Evolutionary conservation across 345 rosid genomes (phyloP).

Genomic region (Euphorbia pulcherrima): DNA sequence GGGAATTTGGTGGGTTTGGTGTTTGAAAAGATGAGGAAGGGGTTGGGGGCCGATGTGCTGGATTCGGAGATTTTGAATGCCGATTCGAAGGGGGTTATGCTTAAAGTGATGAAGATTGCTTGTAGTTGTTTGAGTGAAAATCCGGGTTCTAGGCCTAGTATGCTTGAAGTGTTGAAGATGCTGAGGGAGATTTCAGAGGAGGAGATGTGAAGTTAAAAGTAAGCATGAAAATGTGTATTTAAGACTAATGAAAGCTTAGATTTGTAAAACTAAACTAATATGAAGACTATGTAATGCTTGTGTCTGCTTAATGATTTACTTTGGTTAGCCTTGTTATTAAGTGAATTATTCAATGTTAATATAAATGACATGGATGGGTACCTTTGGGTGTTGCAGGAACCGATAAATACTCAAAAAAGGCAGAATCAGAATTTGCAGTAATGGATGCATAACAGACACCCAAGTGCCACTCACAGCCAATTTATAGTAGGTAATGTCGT

Average conservation of each 20-base stretch:
- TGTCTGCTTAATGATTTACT: too few species aligned
- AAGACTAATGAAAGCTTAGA: neutral
- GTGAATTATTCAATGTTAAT: too few species aligned
- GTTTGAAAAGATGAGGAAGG: conserved; percentile 60
- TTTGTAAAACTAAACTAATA: neutral
- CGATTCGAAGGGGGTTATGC: conserved; percentile 53
- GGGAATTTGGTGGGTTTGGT: conserved; percentile 93
- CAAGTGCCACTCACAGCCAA: too few species aligned
- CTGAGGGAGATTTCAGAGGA: conserved; percentile 46
- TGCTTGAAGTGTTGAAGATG: conserved; percentile 55
- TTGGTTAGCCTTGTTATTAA: too few species aligned
- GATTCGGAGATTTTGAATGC: conserved; percentile 48
- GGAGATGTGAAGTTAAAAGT: conserved; percentile 5
- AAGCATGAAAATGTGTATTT: neutral
- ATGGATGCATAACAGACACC: too few species aligned
- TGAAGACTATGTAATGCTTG: too few species aligned
- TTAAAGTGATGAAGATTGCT: conserved; percentile 61
- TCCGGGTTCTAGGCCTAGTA: conserved; percentile 71
- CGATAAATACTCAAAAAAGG: too few species aligned
- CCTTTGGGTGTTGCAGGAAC: too few species aligned
- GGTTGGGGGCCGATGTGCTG: conserved; percentile 57
- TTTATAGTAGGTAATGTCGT: too few species aligned
- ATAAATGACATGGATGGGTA: too few species aligned
- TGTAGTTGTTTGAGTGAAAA: conserved; percentile 57
- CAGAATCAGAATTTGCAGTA: too few species aligned